phyloP scores from a whole-genome alignment of 164 flowering plant genomes.

The Aristolochia fimbriata region DNA sequence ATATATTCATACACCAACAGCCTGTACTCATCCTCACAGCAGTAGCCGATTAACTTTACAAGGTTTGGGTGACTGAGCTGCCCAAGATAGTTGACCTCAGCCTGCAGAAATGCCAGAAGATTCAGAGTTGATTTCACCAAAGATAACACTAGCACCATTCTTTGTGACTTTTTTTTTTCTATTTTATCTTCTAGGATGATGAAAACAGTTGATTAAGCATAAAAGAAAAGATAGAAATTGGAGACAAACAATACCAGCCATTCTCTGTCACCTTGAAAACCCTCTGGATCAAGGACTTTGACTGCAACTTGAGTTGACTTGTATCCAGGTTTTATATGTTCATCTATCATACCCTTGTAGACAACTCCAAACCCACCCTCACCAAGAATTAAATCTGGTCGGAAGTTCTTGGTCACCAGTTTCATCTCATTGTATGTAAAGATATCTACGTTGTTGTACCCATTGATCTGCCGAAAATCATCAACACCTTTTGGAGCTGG shows the following conservation, averaged over 20 bases:
- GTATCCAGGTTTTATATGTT: slow-evolving; percentile 58
- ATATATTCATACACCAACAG: slow-evolving; percentile 84
- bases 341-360: slow-evolving; percentile 83
- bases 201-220: neutral
- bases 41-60: slow-evolving; percentile 86
- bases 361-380: slow-evolving; percentile 97
- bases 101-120: slow-evolving; percentile 33
- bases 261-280: slow-evolving; percentile 87
- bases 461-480: slow-evolving; percentile 60
- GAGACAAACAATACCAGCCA: slow-evolving; percentile 68
- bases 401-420: slow-evolving; percentile 73
- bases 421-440: slow-evolving; percentile 80
- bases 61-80: slow-evolving; percentile 84
- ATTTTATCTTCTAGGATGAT: too few relatives aligned
- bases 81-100: slow-evolving; percentile 85
- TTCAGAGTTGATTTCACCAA: neutral
- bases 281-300: slow-evolving; percentile 78
- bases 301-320: slow-evolving; percentile 63
- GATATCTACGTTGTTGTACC: slow-evolving; percentile 50
- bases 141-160: too few relatives aligned
- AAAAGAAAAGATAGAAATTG: slow-evolving; percentile 2
- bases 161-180: too few relatives aligned
- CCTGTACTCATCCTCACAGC: slow-evolving; percentile 91
- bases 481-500: slow-evolving; percentile 45
- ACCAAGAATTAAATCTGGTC: slow-evolving; percentile 75